phyloP scores from a whole-genome alignment of 495 filamentous ascomycete species.

The Penicillium bialowiezense region DNA sequence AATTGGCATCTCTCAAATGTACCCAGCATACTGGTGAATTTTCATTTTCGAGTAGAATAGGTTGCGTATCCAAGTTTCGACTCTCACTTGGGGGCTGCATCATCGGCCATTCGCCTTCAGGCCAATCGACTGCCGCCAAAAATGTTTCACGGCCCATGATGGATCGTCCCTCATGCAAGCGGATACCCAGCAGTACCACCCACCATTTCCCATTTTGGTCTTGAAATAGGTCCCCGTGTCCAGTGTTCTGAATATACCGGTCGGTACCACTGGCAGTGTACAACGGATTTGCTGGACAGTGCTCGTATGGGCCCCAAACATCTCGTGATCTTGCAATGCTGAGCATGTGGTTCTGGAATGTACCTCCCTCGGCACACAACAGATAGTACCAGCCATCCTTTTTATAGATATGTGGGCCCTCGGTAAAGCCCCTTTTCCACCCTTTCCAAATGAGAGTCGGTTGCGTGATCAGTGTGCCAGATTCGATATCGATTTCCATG shows the following conservation, averaged over 20 bases:
- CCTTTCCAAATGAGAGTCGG: slow-evolving; percentile 48
- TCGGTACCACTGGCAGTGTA: slow-evolving; percentile 50
- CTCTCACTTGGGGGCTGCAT: slow-evolving; percentile 29
- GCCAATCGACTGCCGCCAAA: slow-evolving; percentile 53
- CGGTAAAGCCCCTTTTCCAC: slow-evolving; percentile 45
- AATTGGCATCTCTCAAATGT: slow-evolving; percentile 5
- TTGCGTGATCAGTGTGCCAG: slow-evolving; percentile 30
- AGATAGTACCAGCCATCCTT: slow-evolving; percentile 64
- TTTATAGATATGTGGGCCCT: slow-evolving; percentile 61
- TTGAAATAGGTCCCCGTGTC: slow-evolving; percentile 40
- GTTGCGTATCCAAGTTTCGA: too few species aligned
- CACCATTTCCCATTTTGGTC: slow-evolving; percentile 53
- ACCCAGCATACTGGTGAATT: slow-evolving; percentile 1
- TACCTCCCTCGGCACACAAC: slow-evolving; percentile 61
- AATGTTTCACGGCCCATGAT: slow-evolving; percentile 62
- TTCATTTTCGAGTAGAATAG: not conserved
- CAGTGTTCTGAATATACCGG: slow-evolving; percentile 36
- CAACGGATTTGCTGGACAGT: slow-evolving; percentile 51
- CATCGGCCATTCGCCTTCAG: slow-evolving; percentile 23
- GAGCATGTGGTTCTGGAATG: slow-evolving; percentile 49
- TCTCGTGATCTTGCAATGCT: slow-evolving; percentile 52
- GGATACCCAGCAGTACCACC: slow-evolving; percentile 47
- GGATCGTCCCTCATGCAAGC: slow-evolving; percentile 39
- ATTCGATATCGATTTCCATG: slow-evolving; percentile 40
- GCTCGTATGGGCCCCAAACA: slow-evolving; percentile 52